phyloP scores from a whole-genome alignment of 2,329 filamentous ascomycete species.

The Neonectria coccinea region DNA sequence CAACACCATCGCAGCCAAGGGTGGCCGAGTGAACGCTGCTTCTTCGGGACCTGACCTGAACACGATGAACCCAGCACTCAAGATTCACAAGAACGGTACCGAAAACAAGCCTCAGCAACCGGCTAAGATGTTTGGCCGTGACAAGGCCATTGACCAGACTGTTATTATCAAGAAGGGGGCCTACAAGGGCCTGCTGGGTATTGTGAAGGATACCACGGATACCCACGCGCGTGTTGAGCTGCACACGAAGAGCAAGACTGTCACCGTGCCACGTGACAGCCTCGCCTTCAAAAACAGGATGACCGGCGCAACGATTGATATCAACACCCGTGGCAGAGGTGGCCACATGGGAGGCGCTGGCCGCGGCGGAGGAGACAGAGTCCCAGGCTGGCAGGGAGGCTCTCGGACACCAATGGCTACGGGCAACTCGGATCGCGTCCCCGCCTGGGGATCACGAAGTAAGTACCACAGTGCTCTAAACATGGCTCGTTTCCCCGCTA shows the following conservation, averaged over 20 bases:
- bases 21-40: slow-evolving; percentile 76
- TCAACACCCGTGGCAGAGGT: slow-evolving; percentile 65
- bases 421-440: slow-evolving; percentile 74
- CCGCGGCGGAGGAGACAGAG: slow-evolving; percentile 59
- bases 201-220: slow-evolving; percentile 95
- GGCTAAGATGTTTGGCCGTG: slow-evolving; percentile 81
- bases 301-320: slow-evolving; percentile 82
- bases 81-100: slow-evolving; percentile 71
- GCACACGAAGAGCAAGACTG: slow-evolving; percentile 92
- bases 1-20: slow-evolving; percentile 92
- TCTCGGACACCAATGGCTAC: slow-evolving; percentile 76
- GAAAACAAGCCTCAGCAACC: slow-evolving; percentile 68
- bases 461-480: slow-evolving; percentile 54
- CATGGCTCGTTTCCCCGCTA: slow-evolving; percentile 34
- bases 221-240: slow-evolving; percentile 88
- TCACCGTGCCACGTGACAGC: slow-evolving; percentile 84
- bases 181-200: slow-evolving; percentile 92
- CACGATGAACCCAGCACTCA: slow-evolving; percentile 92
- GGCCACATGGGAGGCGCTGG: slow-evolving; percentile 58
- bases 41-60: slow-evolving; percentile 80
- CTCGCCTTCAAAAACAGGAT: slow-evolving; percentile 88
- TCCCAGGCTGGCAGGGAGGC: slow-evolving; percentile 71
- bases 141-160: slow-evolving; percentile 89
- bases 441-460: slow-evolving; percentile 80
- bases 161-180: slow-evolving; percentile 88